These are phyloP conservation scores for Mycena filopes DNA, from an alignment of 768 basidiomycete genomes.

Conservation along the genomic window DNA sequence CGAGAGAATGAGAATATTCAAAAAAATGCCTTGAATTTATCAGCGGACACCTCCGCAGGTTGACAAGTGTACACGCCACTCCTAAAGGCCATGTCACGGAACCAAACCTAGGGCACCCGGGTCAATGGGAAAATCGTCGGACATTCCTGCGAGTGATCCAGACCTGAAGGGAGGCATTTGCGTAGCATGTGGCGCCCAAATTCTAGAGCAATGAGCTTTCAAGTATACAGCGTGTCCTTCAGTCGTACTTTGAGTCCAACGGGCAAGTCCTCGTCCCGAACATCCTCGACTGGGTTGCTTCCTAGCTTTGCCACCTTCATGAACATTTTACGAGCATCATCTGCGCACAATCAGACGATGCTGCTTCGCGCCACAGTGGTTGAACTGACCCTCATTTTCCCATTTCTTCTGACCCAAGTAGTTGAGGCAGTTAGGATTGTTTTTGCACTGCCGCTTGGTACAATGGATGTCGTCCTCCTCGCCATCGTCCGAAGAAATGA, in stretches of 20 bases:
- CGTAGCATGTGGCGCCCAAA: constrained; percentile 96
- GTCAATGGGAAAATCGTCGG: constrained; percentile 14
- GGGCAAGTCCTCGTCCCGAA: constrained; percentile 66
- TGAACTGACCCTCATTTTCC: constrained; percentile 71
- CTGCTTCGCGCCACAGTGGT: constrained; percentile 24
- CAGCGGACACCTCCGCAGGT: constrained; percentile 61
- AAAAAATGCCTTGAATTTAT: constrained; percentile 49
- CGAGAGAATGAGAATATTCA: neutral
- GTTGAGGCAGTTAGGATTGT: constrained; percentile 88
- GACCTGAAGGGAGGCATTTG: constrained; percentile 94
- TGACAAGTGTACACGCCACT: constrained; percentile 84
- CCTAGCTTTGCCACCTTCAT: constrained; percentile 64
- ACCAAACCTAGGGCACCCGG: constrained; percentile 79
- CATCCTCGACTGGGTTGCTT: constrained; percentile 60
- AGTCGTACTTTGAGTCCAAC: constrained; percentile 78
- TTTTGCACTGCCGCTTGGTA: constrained; percentile 71
- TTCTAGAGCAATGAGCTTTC: constrained; percentile 62
- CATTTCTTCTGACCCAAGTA: constrained; percentile 87
- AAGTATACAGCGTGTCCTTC: constrained; percentile 3
- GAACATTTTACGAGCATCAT: constrained; percentile 60
- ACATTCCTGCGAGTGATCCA: constrained; percentile 19
- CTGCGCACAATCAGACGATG: constrained; percentile 44
- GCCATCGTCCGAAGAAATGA: constrained; percentile 60
- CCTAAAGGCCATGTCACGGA: constrained; percentile 84
- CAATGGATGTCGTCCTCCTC: constrained; percentile 67